Conservation (phyloP, 345 rosid species). For the Crucihimalaya himalaica region DNA sequence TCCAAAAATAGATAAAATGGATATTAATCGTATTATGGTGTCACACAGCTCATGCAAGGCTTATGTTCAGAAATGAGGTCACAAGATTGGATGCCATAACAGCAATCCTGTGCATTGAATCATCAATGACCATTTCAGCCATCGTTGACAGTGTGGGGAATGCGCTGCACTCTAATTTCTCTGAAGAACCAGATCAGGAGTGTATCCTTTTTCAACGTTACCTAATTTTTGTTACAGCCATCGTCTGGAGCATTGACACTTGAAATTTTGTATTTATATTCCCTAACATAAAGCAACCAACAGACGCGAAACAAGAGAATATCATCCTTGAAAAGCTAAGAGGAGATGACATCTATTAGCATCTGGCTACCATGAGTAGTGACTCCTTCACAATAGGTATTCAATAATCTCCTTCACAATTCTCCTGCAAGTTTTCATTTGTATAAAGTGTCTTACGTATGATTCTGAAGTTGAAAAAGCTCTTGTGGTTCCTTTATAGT, state of each 20-base stretch:
- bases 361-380: background rate
- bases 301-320: conserved; percentile 78
- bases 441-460: background rate
- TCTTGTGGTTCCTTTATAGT: too few species aligned
- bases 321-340: conserved; percentile 69
- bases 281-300: conserved; percentile 47
- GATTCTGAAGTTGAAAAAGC: too few species aligned
- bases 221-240: background rate
- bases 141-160: conserved; percentile 87
- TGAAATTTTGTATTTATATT: conserved; percentile 12
- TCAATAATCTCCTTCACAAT: background rate
- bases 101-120: conserved; percentile 89
- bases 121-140: conserved; percentile 93
- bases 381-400: conserved; percentile 10
- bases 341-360: conserved; percentile 27
- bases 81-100: conserved; percentile 81
- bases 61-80: conserved; percentile 94
- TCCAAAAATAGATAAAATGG: background rate
- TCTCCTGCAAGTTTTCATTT: background rate
- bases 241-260: background rate
- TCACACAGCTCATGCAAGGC: conserved; percentile 84
- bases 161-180: conserved; percentile 88
- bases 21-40: background rate
- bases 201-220: conserved; percentile 66
- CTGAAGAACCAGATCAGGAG: conserved; percentile 77